Percentiles rank a stretch among this genome's conserved stretches.
Conservation (phyloP, 768 basidiomycete species). For the Boletus bicolor region DNA sequence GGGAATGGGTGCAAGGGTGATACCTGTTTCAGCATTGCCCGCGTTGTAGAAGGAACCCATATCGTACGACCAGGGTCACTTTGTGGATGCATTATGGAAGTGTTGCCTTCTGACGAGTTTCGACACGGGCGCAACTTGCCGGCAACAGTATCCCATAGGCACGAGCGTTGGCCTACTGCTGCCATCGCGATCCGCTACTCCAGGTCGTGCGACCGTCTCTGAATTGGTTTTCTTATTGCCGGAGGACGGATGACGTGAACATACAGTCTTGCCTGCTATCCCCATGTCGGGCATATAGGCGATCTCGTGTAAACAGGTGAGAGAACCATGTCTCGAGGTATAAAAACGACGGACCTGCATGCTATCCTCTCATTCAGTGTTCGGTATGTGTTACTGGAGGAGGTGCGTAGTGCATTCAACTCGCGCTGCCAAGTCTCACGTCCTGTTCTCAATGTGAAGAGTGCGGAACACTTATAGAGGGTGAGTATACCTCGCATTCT, state of each 20-base stretch:
- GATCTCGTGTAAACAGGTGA: conserved; percentile 30
- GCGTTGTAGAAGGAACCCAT: background rate
- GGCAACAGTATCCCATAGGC: conserved; percentile 17
- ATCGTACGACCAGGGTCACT: conserved; percentile 10
- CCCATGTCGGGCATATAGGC: conserved; percentile 23
- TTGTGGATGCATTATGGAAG: conserved; percentile 33
- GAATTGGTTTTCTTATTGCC: conserved; percentile 26
- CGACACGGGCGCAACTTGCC: conserved; percentile 25
- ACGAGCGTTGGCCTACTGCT: conserved; percentile 5
- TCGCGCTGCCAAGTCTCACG: conserved; percentile 17
- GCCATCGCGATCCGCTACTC: conserved; percentile 21
- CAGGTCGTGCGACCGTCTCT: conserved; percentile 29
- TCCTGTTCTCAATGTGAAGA: conserved; percentile 30
- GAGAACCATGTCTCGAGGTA: conserved; percentile 25
- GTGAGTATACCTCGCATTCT: conserved; percentile 32
- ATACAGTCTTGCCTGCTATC: conserved; percentile 18
- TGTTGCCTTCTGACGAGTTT: conserved; percentile 28
- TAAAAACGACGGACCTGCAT: conserved; percentile 23
- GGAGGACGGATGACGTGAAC: conserved; percentile 29
- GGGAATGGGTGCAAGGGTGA: conserved; percentile 25
- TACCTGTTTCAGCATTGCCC: conserved; percentile 29
- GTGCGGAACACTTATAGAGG: conserved; percentile 53
- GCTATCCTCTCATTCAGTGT: conserved; percentile 4
- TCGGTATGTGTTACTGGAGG: conserved; percentile 57
- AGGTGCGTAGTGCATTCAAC: conserved; percentile 39